Evolutionary conservation across 192 early-diverging fungal species (phyloP).

Genomic region (Coemansia sp.): DNA sequence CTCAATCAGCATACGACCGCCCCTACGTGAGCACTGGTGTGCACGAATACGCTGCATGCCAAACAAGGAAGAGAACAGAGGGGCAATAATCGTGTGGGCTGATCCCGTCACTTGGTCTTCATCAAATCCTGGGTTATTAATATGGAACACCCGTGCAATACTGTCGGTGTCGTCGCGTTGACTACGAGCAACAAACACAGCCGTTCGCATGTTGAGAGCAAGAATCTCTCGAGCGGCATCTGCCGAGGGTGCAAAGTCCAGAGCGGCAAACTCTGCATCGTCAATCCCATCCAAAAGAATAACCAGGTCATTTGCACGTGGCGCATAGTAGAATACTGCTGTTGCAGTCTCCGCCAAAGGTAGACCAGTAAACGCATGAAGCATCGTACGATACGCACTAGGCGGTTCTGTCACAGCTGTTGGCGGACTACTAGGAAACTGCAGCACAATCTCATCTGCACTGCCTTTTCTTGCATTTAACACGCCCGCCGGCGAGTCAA

Average conservation of each 20-base stretch:
- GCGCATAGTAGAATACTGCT: conserved; percentile 1
- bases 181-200: conserved; percentile 9
- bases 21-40: conserved; percentile 22
- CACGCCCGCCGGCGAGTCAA: not conserved
- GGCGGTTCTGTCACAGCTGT: not conserved
- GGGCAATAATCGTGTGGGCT: conserved; percentile 23
- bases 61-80: conserved; percentile 11
- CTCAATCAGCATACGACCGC: conserved; percentile 8
- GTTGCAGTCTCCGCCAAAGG: not conserved
- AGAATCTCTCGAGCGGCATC: not conserved
- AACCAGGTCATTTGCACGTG: not conserved
- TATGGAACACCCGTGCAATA: conserved; percentile 33
- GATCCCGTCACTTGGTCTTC: conserved; percentile 51
- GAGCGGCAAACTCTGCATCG: not conserved
- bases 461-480: not conserved
- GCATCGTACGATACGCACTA: not conserved
- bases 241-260: not conserved
- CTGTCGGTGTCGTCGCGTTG: conserved; percentile 12
- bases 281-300: not conserved
- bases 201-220: not conserved
- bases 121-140: not conserved
- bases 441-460: not conserved
- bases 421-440: not conserved
- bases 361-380: not conserved
- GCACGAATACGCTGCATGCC: conserved; percentile 18